A percentile compares a stretch with the other conserved stretches of the same genome.
Evolutionary conservation across 148 eudicot species (phyloP).

Genomic region (Fagopyrum tataricum): DNA sequence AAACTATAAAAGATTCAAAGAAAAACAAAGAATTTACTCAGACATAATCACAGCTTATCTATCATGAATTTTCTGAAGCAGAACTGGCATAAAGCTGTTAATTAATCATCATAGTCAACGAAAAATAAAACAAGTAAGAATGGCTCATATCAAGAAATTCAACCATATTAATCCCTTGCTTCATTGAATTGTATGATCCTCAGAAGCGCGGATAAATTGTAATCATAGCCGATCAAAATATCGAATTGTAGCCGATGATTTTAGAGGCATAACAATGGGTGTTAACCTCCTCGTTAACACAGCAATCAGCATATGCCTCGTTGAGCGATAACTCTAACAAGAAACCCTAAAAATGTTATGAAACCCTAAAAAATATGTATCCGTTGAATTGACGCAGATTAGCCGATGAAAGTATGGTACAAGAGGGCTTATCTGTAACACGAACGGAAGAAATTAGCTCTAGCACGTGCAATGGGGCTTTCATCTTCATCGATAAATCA

Average conservation of each 20-base stretch:
- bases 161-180: constrained; percentile 54
- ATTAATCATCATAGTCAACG: constrained; percentile 34
- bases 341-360: too few relatives aligned
- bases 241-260: neutral
- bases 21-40: constrained; percentile 52
- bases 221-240: constrained; percentile 49
- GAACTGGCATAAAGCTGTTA: constrained; percentile 83
- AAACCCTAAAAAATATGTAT: constrained; percentile 17
- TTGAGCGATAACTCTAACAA: too few relatives aligned
- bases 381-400: constrained; percentile 60
- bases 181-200: constrained; percentile 43
- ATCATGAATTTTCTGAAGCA: constrained; percentile 91
- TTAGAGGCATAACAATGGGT: too few relatives aligned
- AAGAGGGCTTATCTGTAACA: constrained; percentile 61
- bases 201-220: constrained; percentile 88
- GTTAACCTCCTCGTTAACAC: too few relatives aligned
- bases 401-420: constrained; percentile 35
- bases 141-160: constrained; percentile 89
- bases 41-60: constrained; percentile 57
- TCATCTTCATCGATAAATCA: neutral
- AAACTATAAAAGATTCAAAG: neutral
- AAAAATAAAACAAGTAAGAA: neutral
- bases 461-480: constrained; percentile 80
- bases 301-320: too few relatives aligned
- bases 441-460: constrained; percentile 34